A percentile compares a stretch with the other conserved stretches of the same genome.
Evolutionary conservation across 2,329 filamentous ascomycete species (phyloP).

Genomic region (Talaromyces rugulosus): DNA sequence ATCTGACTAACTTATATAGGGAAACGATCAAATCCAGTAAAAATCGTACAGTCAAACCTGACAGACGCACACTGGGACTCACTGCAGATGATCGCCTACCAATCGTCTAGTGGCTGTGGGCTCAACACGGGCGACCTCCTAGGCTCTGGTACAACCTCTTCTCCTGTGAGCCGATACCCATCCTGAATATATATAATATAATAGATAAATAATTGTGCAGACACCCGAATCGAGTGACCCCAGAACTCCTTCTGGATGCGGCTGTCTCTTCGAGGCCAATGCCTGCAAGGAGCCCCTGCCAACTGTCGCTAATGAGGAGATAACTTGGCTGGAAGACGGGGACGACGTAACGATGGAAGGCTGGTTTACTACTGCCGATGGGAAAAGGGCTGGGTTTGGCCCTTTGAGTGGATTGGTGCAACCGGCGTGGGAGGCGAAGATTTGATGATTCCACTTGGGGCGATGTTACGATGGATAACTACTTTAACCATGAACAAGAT

Average conservation of each 20-base stretch:
- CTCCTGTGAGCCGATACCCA: neutral
- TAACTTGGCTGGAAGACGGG: slow-evolving; percentile 2
- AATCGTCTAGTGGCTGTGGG: slow-evolving; percentile 7
- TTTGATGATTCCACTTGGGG: neutral
- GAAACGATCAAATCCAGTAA: neutral
- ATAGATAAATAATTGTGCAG: neutral
- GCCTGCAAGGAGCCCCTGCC: neutral
- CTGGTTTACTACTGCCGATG: slow-evolving; percentile 5
- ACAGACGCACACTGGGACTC: slow-evolving; percentile 7
- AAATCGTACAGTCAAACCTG: neutral
- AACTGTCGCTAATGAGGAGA: neutral
- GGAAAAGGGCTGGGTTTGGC: slow-evolving; percentile 1
- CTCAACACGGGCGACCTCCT: slow-evolving; percentile 5
- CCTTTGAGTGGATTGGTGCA: neutral
- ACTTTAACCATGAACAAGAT: too few relatives aligned
- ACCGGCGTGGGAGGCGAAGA: neutral
- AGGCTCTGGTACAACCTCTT: slow-evolving; percentile 6
- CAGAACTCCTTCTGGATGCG: neutral
- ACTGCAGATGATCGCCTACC: slow-evolving; percentile 7
- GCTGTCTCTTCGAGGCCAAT: slow-evolving; percentile 1
- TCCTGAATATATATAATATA: neutral
- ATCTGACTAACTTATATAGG: neutral
- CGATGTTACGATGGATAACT: too few relatives aligned
- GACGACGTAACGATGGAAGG: slow-evolving; percentile 5
- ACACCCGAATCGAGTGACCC: neutral